Conservation (phyloP, 768 basidiomycete genomes). For the Leccinum arenicola region DNA sequence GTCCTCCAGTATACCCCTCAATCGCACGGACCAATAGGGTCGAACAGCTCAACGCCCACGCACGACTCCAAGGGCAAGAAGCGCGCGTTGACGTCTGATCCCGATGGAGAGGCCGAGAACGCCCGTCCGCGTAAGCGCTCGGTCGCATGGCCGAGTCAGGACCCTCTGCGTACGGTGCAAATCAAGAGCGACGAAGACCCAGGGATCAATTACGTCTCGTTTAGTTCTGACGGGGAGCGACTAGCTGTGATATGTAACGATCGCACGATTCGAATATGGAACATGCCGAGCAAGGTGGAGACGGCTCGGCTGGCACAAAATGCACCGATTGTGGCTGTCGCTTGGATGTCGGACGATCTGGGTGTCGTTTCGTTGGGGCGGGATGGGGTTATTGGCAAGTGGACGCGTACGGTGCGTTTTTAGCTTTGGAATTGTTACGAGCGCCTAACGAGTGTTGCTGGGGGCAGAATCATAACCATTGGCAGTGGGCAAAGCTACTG, state of each 20-base stretch:
- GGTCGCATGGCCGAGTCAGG: constrained; percentile 49
- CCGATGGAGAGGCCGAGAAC: constrained; percentile 24
- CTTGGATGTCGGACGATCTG: constrained; percentile 58
- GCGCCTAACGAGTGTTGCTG: not conserved
- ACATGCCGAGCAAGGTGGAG: constrained; percentile 45
- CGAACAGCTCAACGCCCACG: constrained; percentile 28
- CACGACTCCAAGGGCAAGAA: constrained; percentile 36
- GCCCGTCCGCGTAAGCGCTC: constrained; percentile 34
- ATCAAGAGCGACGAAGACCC: constrained; percentile 48
- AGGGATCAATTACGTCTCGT: constrained; percentile 45
- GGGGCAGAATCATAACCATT: constrained; percentile 45
- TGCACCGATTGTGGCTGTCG: constrained; percentile 44
- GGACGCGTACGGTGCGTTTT: constrained; percentile 52
- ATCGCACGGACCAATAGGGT: constrained; percentile 12
- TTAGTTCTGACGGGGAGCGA: constrained; percentile 51
- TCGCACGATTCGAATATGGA: constrained; percentile 63
- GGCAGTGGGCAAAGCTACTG: constrained; percentile 56
- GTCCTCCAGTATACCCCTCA: constrained; percentile 28
- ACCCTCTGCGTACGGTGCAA: constrained; percentile 33
- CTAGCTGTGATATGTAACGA: constrained; percentile 64
- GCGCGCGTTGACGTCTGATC: constrained; percentile 32
- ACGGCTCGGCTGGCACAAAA: constrained; percentile 56
- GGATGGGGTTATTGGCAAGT: constrained; percentile 58
- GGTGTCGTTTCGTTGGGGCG: constrained; percentile 56
- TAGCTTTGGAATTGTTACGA: not conserved